Evolutionary conservation across 1,284 basidiomycete genomes (phyloP).

Genomic region (Ustilago cynodontis): DNA sequence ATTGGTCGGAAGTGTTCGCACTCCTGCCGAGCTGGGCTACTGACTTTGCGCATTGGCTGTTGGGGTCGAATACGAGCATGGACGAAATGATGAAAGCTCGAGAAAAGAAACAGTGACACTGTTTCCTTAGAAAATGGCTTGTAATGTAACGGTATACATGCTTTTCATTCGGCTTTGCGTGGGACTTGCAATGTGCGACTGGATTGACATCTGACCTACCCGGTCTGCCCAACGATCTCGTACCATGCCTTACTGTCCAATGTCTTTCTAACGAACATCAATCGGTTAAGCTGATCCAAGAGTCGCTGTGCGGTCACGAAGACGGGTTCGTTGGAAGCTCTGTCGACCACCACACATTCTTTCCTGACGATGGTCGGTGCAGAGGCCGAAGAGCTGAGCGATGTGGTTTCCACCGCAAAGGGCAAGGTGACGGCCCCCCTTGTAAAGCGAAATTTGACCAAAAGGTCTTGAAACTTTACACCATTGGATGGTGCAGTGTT

Average conservation of each 20-base stretch:
- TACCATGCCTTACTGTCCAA: constrained; percentile 28
- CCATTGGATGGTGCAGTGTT: constrained; percentile 5
- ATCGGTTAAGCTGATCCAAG: constrained; percentile 15
- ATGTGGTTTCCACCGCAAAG: constrained; percentile 13
- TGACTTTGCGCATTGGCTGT: constrained; percentile 41
- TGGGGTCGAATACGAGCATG: constrained; percentile 44
- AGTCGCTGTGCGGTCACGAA: constrained; percentile 35
- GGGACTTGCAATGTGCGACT: not conserved
- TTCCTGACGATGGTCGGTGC: constrained; percentile 24
- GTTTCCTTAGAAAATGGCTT: not conserved
- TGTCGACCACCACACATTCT: constrained; percentile 21
- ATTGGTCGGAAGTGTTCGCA: constrained; percentile 51
- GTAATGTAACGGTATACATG: not conserved
- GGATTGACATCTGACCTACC: not conserved
- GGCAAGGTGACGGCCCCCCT: constrained; percentile 37
- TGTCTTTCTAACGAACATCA: constrained; percentile 34
- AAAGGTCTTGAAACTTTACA: constrained; percentile 27
- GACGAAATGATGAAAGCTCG: constrained; percentile 33
- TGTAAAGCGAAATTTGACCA: constrained; percentile 37
- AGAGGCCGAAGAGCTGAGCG: not conserved
- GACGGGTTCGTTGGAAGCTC: constrained; percentile 28
- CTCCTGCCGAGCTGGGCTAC: constrained; percentile 53
- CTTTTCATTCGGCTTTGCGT: not conserved
- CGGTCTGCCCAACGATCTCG: constrained; percentile 30
- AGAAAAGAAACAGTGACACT: constrained; percentile 14